Evolutionary conservation across 2,329 filamentous ascomycete genomes (phyloP), one percentile per base, ranked within the genome.

Genomic region (Drechslerella stenobrocha): DNA sequence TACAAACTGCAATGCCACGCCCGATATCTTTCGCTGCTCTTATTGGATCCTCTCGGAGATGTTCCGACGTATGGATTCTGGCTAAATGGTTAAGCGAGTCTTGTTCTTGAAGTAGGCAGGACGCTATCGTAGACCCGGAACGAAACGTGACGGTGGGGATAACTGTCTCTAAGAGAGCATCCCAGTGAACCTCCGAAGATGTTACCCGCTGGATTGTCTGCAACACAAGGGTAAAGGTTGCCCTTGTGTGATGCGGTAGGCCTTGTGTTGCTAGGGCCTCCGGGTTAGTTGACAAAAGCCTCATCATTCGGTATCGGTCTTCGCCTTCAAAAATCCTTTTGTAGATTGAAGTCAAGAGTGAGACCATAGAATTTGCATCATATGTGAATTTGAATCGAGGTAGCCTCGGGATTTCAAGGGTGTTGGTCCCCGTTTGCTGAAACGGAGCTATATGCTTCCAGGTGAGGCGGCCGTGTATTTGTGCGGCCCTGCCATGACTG

Each of bases 201-300:
- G 51, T 64, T 8, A 51, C n/a, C 4, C 7, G 13, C 28, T 50
- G 50, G 9, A 64, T 8, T 28, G 15, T 15, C 8, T 45, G n/a
- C 13, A 56, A 24, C 35, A 64, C 15, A 1, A 64, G 45, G 9
- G 51, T 42, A 30, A 64, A 64, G 9, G 59, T 64, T 22, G 51
- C 59, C 7, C 32, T 22, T 23, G 44, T 35, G 44, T 56, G 26
- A 40, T 64, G 32, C 15, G 26, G 34, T 20, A 45, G 3, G 11
- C 35, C 15, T n/a, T 15, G 9, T 2, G 3, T 20, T n/a, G 8
- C 40, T 5, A 4, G 11, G 13, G 23, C 8, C 2, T n/a, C 26
- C 3, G 20, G 30, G 7, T 7, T 3, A 13, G 6, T 13, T 18
- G n/a, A 32, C 3, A n/a, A n/a, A n/a, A n/a, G n/a, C n/a, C 15